Conservation (phyloP, 345 rosid genomes). For the Tarenaya hassleriana region DNA sequence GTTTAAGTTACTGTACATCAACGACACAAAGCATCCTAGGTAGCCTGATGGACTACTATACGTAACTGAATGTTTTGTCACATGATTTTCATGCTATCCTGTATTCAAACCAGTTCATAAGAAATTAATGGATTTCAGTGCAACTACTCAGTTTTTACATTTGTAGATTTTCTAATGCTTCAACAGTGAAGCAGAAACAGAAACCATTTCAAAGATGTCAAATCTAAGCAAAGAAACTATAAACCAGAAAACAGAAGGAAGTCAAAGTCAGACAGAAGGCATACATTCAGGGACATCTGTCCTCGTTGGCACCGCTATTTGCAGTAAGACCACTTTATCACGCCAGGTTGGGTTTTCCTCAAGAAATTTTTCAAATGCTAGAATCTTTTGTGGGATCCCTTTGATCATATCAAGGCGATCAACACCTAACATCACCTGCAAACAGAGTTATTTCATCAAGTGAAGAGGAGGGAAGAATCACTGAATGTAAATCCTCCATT, state of each 20-base stretch:
- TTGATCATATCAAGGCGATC: conserved; percentile 99
- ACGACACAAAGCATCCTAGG: neutral
- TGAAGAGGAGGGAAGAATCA: neutral
- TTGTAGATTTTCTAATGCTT: neutral
- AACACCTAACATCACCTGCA: conserved; percentile 97
- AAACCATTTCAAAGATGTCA: neutral
- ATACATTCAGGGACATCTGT: conserved; percentile 99
- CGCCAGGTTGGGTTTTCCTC: conserved; percentile 97
- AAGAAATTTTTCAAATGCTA: conserved; percentile 97
- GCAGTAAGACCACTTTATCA: conserved; percentile 91
- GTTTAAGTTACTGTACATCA: neutral
- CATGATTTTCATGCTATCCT: conserved; percentile 5
- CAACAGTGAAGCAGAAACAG: conserved; percentile 1
- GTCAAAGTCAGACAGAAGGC: conserved; percentile 22
- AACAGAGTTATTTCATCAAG: conserved; percentile 4
- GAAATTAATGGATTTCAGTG: neutral
- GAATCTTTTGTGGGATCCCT: conserved; percentile 98
- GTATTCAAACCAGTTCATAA: conserved; percentile 3
- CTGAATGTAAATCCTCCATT: neutral
- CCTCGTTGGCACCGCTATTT: conserved; percentile 99
- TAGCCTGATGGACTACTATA: neutral
- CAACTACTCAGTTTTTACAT: neutral
- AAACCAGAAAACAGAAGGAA: conserved; percentile 11
- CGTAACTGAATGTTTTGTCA: neutral
- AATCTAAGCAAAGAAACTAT: neutral